Conservation (phyloP, 345 rosid species). For the Sapria himalayana region DNA sequence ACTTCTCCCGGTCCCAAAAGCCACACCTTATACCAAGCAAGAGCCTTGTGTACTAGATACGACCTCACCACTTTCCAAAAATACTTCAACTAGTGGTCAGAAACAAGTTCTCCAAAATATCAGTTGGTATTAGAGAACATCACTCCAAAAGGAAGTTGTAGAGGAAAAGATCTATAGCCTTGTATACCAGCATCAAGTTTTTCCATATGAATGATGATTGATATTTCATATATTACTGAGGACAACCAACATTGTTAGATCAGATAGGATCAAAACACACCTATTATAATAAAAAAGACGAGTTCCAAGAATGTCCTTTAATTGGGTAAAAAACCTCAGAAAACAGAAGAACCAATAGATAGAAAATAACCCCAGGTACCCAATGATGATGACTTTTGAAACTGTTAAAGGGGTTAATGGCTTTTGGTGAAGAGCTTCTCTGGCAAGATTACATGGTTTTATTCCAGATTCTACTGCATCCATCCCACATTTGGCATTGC, state of each 20-base stretch:
- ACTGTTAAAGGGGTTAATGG: constrained; percentile 82
- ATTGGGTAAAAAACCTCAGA: constrained; percentile 71
- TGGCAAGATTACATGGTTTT: constrained; percentile 87
- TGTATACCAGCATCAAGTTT: too few species aligned
- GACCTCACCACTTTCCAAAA: too few species aligned
- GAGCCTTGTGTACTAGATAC: too few species aligned
- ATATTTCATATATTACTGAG: too few species aligned
- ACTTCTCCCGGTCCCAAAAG: too few species aligned
- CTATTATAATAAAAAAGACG: constrained; percentile 71
- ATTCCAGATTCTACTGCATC: constrained; percentile 94
- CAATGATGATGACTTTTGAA: constrained; percentile 62
- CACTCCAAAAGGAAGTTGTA: too few species aligned
- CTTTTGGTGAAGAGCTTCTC: constrained; percentile 75
- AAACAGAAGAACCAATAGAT: constrained; percentile 80
- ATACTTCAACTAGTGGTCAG: too few species aligned
- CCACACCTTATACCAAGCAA: too few species aligned
- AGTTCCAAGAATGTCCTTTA: constrained; percentile 60
- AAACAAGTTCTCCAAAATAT: too few species aligned
- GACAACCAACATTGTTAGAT: background rate
- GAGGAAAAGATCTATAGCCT: too few species aligned
- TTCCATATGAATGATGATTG: too few species aligned
- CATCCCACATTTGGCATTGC: constrained; percentile 97
- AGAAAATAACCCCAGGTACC: constrained; percentile 72
- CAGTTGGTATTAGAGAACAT: too few species aligned
- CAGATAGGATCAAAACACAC: constrained; percentile 17